Evolutionary conservation across 768 basidiomycete genomes (phyloP), one percentile per base, ranked within the genome.

Genomic region (Psilocybe cubensis): DNA sequence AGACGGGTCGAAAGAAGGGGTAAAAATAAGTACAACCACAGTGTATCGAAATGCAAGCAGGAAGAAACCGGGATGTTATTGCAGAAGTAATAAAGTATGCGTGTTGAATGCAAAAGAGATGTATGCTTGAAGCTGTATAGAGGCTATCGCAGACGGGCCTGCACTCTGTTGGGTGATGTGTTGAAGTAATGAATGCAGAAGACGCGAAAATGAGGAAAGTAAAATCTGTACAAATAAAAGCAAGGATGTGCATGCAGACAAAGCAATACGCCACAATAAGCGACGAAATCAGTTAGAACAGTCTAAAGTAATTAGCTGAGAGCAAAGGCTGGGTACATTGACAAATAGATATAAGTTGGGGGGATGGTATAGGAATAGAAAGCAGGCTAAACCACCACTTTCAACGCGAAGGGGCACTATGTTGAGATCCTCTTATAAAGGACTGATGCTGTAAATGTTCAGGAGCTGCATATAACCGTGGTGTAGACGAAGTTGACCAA

Each of bases 401-500:
- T 58, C 27, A 62, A 40, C 61, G 58, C 42, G 61, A 58, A 7
- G 56, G 57, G 18, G 54, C 60, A 53, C 29, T 28, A 29, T 56
- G 71, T 52, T 72, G 71, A 1, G 72, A 69, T 27, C 71, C 68
- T 54, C 74, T 68, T 63, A 75, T 67, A 57, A 75, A 75, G 3
- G 74, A 75, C 52, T 75, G 73, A 53, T 72, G 74, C 52, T 75
- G 74, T 41, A 72, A 62, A 57, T 75, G 74, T 2, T 73, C 74
- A 20, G 72, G 67, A 25, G 55, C 35, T 2, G 70, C 63, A 61
- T 72, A 72, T 20, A 62, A 52, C 10, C 70, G 68, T 18, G 61
- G 25, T 11, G 54, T 56, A n/a, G 65, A 56, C n/a, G 63, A 42
- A 12, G 65, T 45, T 38, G 59, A 25, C 11, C 66, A 62, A 23